Conservation (phyloP, 305 asterid species). For the Fraxinus albicans region DNA sequence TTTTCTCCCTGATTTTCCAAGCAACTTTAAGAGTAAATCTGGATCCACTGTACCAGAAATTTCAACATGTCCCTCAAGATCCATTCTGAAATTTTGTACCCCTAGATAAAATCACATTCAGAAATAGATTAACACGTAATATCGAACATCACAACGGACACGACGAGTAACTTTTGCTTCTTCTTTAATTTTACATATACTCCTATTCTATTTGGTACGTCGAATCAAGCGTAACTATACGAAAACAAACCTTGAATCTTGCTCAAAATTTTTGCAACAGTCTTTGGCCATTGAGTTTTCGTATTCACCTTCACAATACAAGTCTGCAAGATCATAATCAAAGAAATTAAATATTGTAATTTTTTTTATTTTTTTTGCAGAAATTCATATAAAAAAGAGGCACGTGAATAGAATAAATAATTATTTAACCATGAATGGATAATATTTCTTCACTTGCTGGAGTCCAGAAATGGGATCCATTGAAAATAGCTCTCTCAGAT, state of each 20-base stretch:
- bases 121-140: not conserved
- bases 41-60: conserved; percentile 45
- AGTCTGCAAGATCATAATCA: conserved; percentile 23
- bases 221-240: not conserved
- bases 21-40: conserved; percentile 27
- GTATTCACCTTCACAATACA: conserved; percentile 31
- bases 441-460: not conserved
- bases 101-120: conserved; percentile 9
- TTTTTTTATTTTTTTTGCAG: not conserved
- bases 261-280: conserved; percentile 30
- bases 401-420: not conserved
- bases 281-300: conserved; percentile 24
- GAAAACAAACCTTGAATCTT: conserved; percentile 28
- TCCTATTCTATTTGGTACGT: not conserved
- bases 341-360: no score
- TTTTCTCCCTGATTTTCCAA: conserved; percentile 27
- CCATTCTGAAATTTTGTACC: conserved; percentile 39
- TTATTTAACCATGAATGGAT: conserved; percentile 34
- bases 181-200: no score
- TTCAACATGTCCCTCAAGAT: conserved; percentile 28
- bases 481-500: not conserved
- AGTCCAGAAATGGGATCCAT: conserved; percentile 10
- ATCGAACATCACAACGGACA: not conserved
- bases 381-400: not conserved
- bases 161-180: not conserved